phyloP scores from a whole-genome alignment of 345 rosid genomes.

The Hypericum androsaemum region DNA sequence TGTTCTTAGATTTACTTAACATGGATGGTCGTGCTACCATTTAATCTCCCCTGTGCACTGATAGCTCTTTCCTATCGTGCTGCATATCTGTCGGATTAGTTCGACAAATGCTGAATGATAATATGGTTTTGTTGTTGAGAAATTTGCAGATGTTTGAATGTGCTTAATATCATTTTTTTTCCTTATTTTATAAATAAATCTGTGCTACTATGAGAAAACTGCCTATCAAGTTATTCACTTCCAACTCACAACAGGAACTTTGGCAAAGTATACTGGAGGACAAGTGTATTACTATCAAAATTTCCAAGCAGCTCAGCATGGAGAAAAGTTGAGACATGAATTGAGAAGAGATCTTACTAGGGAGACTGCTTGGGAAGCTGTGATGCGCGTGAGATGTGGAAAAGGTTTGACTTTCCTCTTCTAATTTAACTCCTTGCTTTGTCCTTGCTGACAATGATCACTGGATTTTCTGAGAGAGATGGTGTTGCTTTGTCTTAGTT shows the following conservation, averaged over 20 bases:
- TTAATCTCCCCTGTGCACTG: too few species aligned
- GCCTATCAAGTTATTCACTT: background rate
- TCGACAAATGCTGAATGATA: too few species aligned
- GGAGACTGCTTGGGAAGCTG: constrained; percentile 99
- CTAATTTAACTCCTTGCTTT: background rate
- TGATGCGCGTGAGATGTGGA: constrained; percentile 98
- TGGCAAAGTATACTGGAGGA: constrained; percentile 96
- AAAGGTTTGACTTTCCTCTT: constrained; percentile 42
- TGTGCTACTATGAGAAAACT: background rate
- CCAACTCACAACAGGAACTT: constrained; percentile 44
- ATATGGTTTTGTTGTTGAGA: too few species aligned
- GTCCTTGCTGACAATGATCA: background rate
- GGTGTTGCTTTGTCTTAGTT: background rate
- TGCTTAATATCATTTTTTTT: too few species aligned
- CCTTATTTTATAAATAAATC: too few species aligned
- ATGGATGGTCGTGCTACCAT: too few species aligned
- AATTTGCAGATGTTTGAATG: too few species aligned
- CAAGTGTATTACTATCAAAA: constrained; percentile 87
- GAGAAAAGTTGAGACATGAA: constrained; percentile 82
- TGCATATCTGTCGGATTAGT: too few species aligned
- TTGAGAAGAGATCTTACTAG: constrained; percentile 87
- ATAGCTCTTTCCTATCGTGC: too few species aligned
- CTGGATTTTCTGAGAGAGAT: background rate
- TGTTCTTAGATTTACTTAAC: too few species aligned
- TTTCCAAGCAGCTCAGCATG: constrained; percentile 65